These are phyloP conservation scores for Pythium aquatile DNA, from an alignment of 352 stramenopile species.

Conservation along the genomic window DNA sequence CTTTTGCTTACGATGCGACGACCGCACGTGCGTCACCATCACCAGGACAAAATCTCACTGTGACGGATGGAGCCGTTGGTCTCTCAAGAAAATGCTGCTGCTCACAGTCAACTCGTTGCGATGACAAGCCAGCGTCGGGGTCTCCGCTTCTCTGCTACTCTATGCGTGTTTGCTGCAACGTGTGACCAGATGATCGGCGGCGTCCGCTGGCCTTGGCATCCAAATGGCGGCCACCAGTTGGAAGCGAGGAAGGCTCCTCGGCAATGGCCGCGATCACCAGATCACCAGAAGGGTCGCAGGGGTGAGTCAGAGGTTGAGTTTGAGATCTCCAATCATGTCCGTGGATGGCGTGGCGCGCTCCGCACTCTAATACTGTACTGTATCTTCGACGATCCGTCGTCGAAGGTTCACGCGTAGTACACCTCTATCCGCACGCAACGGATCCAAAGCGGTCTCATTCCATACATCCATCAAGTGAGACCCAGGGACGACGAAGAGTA, in stretches of 20 bases:
- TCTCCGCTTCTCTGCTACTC: neutral
- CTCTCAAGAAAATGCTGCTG: too few species aligned
- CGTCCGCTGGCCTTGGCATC: neutral
- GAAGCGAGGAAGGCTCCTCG: neutral
- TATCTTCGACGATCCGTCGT: neutral
- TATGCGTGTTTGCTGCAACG: neutral
- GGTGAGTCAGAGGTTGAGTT: neutral
- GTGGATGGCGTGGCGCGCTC: too few species aligned
- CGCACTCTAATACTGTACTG: neutral
- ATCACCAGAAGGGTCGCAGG: neutral
- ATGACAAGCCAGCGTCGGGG: neutral
- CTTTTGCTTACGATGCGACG: neutral
- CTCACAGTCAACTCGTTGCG: too few species aligned
- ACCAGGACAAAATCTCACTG: neutral
- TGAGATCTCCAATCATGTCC: neutral
- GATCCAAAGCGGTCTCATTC: neutral
- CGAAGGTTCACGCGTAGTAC: neutral
- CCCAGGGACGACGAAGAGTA: neutral
- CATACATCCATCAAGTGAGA: too few species aligned
- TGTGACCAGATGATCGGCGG: too few species aligned
- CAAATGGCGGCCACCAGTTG: neutral
- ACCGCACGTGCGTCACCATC: neutral
- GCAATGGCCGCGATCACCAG: too few species aligned
- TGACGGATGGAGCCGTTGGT: neutral
- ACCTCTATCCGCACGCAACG: neutral